phyloP scores from a whole-genome alignment of 345 rosid species.

The Laguncularia racemosa region DNA sequence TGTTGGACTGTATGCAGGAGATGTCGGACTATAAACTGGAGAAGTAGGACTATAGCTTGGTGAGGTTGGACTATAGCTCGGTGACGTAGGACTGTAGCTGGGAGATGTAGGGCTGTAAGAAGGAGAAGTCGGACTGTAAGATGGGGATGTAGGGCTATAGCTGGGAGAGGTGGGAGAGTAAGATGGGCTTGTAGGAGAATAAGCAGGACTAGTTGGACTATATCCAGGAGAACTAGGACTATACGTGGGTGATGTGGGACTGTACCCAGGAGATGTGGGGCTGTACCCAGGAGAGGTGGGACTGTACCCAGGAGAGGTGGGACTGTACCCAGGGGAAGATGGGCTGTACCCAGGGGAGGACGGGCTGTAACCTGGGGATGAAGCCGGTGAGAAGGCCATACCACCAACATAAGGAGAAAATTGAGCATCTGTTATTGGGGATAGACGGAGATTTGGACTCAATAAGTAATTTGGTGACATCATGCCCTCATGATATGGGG shows the following conservation, averaged over 20 bases:
- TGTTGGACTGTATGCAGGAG: conserved; percentile 68
- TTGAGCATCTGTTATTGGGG: conserved; percentile 77
- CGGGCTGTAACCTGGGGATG: conserved; percentile 81
- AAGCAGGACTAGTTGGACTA: conserved; percentile 84
- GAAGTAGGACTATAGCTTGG: conserved; percentile 77
- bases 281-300: conserved; percentile 84
- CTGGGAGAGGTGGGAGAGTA: conserved; percentile 41
- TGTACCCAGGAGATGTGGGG: conserved; percentile 77
- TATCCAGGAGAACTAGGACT: conserved; percentile 86
- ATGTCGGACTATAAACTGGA: conserved; percentile 65
- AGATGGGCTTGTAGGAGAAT: conserved; percentile 57
- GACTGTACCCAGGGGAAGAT: conserved; percentile 55
- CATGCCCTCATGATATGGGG: conserved; percentile 96
- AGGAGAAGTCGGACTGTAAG: conserved; percentile 80
- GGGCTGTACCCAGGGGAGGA: conserved; percentile 80
- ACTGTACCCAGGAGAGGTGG: conserved; percentile 75
- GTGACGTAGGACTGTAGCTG: conserved; percentile 74
- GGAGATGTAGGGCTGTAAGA: conserved; percentile 80
- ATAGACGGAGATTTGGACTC: conserved; percentile 74
- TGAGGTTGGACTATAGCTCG: conserved; percentile 75
- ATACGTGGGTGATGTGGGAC: conserved; percentile 85
- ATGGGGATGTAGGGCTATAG: conserved; percentile 59
- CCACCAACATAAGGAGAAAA: conserved; percentile 96
- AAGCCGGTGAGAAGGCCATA: conserved; percentile 79
- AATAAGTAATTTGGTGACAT: conserved; percentile 86